Evolutionary conservation across 441 rosid species (phyloP).

Genomic region (Syzygium syzygioides): DNA sequence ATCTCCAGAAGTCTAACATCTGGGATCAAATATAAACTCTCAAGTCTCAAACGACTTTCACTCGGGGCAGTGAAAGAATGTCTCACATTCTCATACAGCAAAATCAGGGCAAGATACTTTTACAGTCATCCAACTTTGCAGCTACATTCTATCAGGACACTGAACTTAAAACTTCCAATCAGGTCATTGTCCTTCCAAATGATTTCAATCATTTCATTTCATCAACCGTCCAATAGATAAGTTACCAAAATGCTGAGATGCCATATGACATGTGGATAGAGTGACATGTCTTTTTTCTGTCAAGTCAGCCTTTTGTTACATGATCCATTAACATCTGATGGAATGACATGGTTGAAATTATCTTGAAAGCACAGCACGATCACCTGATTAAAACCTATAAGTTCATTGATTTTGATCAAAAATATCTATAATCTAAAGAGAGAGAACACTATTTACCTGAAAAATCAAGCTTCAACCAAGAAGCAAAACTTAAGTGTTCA

Average conservation of each 20-base stretch:
- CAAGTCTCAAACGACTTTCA: not conserved
- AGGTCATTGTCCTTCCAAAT: not conserved
- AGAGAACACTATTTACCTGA: not conserved
- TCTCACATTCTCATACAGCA: not conserved
- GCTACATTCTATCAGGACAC: not conserved
- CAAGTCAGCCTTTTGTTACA: not conserved
- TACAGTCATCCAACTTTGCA: not conserved
- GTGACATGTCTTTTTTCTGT: not conserved
- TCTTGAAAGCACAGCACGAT: not conserved
- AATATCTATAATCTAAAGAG: not conserved
- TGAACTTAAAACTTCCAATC: not conserved
- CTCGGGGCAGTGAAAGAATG: not conserved
- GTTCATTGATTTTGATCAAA: not conserved
- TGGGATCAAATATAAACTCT: not conserved
- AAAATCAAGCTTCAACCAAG: not conserved
- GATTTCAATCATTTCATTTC: not conserved
- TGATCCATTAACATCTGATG: not conserved
- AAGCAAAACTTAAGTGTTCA: not conserved
- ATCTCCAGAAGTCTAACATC: not conserved
- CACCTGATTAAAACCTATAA: not conserved
- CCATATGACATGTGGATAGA: not conserved
- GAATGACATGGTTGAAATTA: not conserved
- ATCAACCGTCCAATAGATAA: not conserved
- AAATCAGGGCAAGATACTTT: not conserved
- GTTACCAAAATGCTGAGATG: not conserved